Evolutionary conservation across 495 filamentous ascomycete species (phyloP).

Genomic region (Parachaetomium inaequale): DNA sequence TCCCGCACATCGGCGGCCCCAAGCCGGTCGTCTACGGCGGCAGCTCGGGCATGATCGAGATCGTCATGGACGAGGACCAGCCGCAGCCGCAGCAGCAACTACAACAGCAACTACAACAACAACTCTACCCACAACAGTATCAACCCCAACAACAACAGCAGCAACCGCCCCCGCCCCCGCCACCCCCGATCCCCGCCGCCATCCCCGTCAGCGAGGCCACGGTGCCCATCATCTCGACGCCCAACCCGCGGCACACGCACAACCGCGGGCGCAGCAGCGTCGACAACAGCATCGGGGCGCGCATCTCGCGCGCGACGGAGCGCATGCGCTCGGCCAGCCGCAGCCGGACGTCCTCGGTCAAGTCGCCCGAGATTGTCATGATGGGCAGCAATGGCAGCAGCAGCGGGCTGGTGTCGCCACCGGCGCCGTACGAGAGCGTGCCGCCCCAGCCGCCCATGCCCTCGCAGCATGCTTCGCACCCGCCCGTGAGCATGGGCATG

Average conservation of each 20-base stretch:
- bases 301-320: slow-evolving; percentile 63
- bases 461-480: background rate
- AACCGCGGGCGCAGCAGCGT: slow-evolving; percentile 62
- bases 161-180: slow-evolving; percentile 22
- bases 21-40: slow-evolving; percentile 38
- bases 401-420: too few relatives aligned
- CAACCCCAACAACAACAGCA: slow-evolving; percentile 7
- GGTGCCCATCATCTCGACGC: slow-evolving; percentile 36
- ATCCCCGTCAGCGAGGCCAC: slow-evolving; percentile 23
- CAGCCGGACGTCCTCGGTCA: slow-evolving; percentile 41
- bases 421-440: slow-evolving; percentile 57
- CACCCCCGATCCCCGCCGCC: slow-evolving; percentile 20
- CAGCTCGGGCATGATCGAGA: slow-evolving; percentile 65
- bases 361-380: slow-evolving; percentile 37
- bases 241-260: slow-evolving; percentile 52
- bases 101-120: slow-evolving; percentile 13
- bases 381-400: too few relatives aligned
- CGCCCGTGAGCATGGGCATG: background rate
- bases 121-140: slow-evolving; percentile 3
- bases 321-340: slow-evolving; percentile 67
- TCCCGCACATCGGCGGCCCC: slow-evolving; percentile 31
- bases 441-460: slow-evolving; percentile 29
- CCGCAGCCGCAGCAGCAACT: slow-evolving; percentile 34
- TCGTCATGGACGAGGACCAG: slow-evolving; percentile 66
- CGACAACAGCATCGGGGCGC: slow-evolving; percentile 54